A percentile compares a stretch with the other conserved stretches of the same genome.
These are phyloP conservation scores for Aspergillus luchuensis DNA, from an alignment of 2,329 filamentous ascomycete species.

Conservation along the genomic window DNA sequence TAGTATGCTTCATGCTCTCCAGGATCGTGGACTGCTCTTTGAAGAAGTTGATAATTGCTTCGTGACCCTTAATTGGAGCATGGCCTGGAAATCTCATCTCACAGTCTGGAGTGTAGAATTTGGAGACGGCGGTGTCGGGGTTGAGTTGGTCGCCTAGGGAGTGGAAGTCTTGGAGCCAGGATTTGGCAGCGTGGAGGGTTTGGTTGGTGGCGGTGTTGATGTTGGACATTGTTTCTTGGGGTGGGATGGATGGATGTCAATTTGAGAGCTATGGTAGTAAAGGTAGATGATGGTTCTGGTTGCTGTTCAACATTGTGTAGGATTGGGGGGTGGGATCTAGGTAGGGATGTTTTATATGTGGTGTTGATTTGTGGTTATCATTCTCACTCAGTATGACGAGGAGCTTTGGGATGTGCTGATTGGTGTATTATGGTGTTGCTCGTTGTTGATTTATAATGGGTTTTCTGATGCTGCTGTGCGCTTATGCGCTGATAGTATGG, in stretches of 20 bases:
- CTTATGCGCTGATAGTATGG: too few species aligned
- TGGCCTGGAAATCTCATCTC: not conserved
- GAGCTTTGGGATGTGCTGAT: not conserved
- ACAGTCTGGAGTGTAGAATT: not conserved
- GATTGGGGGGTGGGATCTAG: not conserved
- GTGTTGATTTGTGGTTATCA: not conserved
- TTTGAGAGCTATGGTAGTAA: too few species aligned
- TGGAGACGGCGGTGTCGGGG: not conserved
- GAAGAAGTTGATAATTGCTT: conserved; percentile 3
- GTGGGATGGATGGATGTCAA: not conserved
- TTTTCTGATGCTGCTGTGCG: too few species aligned
- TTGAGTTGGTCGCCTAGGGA: not conserved
- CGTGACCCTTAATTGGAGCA: not conserved
- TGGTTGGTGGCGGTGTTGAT: not conserved
- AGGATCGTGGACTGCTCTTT: not conserved
- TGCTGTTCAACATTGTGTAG: too few species aligned
- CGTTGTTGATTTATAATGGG: not conserved
- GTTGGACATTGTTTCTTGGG: not conserved
- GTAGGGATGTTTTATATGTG: not conserved
- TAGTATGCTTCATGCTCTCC: conserved; percentile 1
- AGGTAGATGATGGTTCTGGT: too few species aligned
- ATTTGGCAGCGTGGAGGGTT: not conserved
- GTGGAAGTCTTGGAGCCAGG: conserved; percentile 19
- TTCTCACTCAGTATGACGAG: not conserved
- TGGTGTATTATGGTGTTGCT: not conserved